phyloP scores from a whole-genome alignment of 2,329 filamentous ascomycete species.

The Diaporthe amygdali region DNA sequence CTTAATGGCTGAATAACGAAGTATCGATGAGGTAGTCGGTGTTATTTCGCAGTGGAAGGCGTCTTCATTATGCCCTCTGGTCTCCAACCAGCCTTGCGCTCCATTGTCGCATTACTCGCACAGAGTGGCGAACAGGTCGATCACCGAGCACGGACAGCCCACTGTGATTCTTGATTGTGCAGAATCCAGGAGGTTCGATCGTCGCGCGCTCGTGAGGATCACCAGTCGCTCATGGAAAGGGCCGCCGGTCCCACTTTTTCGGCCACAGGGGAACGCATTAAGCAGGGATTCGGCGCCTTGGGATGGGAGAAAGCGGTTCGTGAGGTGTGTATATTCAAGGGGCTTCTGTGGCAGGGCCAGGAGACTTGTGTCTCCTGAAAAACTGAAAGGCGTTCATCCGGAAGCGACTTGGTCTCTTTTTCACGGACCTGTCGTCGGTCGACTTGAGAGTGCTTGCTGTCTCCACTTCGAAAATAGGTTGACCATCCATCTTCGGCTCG shows the following conservation, averaged over 20 bases:
- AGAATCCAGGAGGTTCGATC: background rate
- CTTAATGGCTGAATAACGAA: background rate
- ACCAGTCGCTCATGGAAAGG: background rate
- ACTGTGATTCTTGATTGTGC: background rate
- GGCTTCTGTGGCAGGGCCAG: conserved; percentile 38
- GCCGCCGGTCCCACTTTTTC: background rate
- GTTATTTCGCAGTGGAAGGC: background rate
- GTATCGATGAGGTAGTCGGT: background rate
- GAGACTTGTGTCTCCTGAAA: conserved; percentile 58
- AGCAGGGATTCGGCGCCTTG: background rate
- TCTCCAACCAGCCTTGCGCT: background rate
- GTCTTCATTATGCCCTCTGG: conserved; percentile 15
- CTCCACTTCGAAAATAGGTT: conserved; percentile 40
- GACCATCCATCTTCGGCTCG: conserved; percentile 34
- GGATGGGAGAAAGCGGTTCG: background rate
- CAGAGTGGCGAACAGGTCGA: background rate
- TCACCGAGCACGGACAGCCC: conserved; percentile 3
- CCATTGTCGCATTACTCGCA: conserved; percentile 5
- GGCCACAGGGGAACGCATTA: background rate
- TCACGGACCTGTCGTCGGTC: conserved; percentile 55
- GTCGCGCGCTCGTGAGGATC: background rate
- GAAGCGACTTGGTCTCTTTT: conserved; percentile 68
- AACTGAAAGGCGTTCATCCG: conserved; percentile 66
- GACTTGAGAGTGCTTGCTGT: conserved; percentile 47
- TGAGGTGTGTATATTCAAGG: conserved; percentile 10